Base-by-base conservation (phyloP, 805 yeast species). In the Dipodascus geniculatus region DNA sequence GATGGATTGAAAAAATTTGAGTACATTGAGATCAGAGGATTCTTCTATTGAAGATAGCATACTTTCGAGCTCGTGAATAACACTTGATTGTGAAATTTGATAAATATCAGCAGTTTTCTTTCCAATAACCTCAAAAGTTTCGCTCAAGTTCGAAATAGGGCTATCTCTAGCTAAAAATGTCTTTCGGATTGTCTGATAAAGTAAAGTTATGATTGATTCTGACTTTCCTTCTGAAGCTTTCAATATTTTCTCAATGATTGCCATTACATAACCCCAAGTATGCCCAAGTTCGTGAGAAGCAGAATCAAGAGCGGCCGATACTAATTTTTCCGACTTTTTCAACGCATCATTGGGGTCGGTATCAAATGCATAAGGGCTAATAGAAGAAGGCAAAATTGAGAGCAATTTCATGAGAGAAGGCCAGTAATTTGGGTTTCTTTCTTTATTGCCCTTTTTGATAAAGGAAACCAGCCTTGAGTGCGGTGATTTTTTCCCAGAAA, bases 251-350 rank as follows among this genome's bases (percentile, higher is more conserved):
- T 58, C 57, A 42, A 57, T 52, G 3, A 56, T 53, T 1, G 60
- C 28, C 42, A 60, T 35, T 33, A 56, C 58, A 3, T 53, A 33
- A 14, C 61, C 62, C 62, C 61, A 60, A 8, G 60, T 60, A 20
- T 47, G 49, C 38, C 50, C 54, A 48, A 24, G 16, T 17, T 49
- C 49, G 22, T 51, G 49, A 11, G 50, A 49, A 31, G 54, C 51
- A 17, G 58, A 59, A 31, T 57, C 51, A 9, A 48, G 24, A n/a
- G 55, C 57, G 9, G 57, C 59, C 2, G 42, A 42, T 14, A 54
- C 22, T 16, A 52, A 48, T 2, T 53, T 53, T 8, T 52, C 54
- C 19, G 50, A 42, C 23, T 42, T 53, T 38, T 38, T 38, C 17
- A 17, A 38, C 4, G 44, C 11, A 6, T n/a, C 44, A 11, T 4